Evolutionary conservation across 805 yeast genomes (phyloP).

Genomic region (Ogataea glucozyma): DNA sequence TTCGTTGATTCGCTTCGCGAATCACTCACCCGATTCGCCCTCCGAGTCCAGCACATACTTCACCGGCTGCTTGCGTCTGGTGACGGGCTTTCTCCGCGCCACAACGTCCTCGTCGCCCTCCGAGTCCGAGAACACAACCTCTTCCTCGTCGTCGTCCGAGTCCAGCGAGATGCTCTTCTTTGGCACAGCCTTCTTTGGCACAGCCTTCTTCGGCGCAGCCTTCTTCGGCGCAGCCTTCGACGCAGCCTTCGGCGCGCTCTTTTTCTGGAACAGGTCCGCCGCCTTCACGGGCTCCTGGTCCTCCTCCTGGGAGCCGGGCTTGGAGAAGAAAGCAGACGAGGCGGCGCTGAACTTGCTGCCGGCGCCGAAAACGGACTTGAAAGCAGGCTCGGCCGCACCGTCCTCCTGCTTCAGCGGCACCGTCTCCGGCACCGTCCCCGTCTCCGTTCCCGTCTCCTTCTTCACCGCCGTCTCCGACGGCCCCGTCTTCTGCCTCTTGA

Average conservation of each 20-base stretch:
- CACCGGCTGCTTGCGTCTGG: slow-evolving; percentile 21
- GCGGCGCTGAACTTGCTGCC: slow-evolving; percentile 28
- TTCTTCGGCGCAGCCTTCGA: slow-evolving; percentile 8
- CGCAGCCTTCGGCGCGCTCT: slow-evolving; percentile 2
- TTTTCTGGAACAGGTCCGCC: slow-evolving; percentile 19
- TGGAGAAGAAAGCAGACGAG: slow-evolving; percentile 19
- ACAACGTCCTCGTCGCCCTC: slow-evolving; percentile 16
- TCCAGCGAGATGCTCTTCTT: slow-evolving; percentile 7
- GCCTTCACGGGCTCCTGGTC: slow-evolving; percentile 18
- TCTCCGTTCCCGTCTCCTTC: too few species aligned
- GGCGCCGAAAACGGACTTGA: slow-evolving; percentile 41
- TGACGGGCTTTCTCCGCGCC: slow-evolving; percentile 15
- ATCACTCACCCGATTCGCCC: neutral
- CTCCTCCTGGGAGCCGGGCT: neutral
- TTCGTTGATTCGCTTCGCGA: neutral
- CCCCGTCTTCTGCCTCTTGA: slow-evolving; percentile 18
- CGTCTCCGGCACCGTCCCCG: too few species aligned
- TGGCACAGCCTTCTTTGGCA: slow-evolving; percentile 10
- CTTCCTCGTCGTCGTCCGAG: slow-evolving; percentile 13
- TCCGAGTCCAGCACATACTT: slow-evolving; percentile 22
- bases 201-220: slow-evolving; percentile 10
- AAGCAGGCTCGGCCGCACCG: slow-evolving; percentile 21
- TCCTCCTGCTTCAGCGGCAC: slow-evolving; percentile 6
- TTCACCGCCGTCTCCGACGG: slow-evolving; percentile 7
- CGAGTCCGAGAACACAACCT: slow-evolving; percentile 15